A percentile compares a stretch with the other conserved stretches of the same genome.
These are phyloP conservation scores for Saturnispora diversa DNA, from an alignment of 805 yeast species.

Conservation along the genomic window DNA sequence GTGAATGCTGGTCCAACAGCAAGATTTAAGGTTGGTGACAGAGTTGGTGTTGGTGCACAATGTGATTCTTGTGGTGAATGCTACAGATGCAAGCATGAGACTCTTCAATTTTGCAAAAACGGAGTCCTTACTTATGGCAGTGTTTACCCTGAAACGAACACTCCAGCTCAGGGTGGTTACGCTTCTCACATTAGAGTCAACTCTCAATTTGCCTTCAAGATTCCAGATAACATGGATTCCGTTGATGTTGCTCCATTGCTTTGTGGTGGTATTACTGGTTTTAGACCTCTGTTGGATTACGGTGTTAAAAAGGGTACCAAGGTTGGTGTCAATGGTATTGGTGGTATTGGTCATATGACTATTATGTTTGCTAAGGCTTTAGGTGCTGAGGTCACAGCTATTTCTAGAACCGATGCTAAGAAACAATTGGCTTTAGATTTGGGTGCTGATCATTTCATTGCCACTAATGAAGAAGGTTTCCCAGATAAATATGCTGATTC, in stretches of 20 bases:
- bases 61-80: conserved; percentile 33
- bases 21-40: conserved; percentile 36
- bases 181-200: conserved; percentile 38
- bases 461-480: conserved; percentile 46
- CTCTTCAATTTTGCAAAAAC: conserved; percentile 43
- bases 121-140: conserved; percentile 44
- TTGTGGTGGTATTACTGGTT: conserved; percentile 50
- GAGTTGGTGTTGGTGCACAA: conserved; percentile 45
- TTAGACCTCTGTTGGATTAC: conserved; percentile 34
- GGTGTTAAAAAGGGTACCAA: conserved; percentile 40
- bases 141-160: conserved; percentile 36
- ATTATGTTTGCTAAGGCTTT: conserved; percentile 45
- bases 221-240: conserved; percentile 38
- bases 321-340: conserved; percentile 41
- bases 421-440: conserved; percentile 39
- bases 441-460: conserved; percentile 46
- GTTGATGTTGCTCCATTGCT: conserved; percentile 44
- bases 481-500: conserved; percentile 22
- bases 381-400: conserved; percentile 51
- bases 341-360: conserved; percentile 40
- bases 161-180: conserved; percentile 41
- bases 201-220: conserved; percentile 37
- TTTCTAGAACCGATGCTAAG: conserved; percentile 45
- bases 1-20: conserved; percentile 33
- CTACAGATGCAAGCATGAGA: conserved; percentile 29